Evolutionary conservation across 75 land plant genomes (phyloP).

Genomic region (Selaginella moellendorffii): DNA sequence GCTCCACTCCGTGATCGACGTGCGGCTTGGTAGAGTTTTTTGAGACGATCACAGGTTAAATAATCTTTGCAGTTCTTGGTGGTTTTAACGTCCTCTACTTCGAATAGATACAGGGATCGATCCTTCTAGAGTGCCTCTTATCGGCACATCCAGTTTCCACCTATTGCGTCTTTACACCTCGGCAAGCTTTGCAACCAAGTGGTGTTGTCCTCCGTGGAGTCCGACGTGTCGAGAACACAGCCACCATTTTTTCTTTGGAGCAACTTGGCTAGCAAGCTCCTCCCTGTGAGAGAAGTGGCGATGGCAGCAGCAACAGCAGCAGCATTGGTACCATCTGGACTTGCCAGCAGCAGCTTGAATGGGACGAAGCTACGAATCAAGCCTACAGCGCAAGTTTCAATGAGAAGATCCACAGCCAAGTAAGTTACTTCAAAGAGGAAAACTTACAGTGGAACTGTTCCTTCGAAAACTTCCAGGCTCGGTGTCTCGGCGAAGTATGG

Average conservation of each 20-base stretch:
- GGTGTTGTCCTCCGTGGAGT: neutral
- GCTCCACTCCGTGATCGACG: no score
- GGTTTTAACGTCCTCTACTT: no score
- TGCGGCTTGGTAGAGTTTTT: no score
- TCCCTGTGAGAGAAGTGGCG: neutral
- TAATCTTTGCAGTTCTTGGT: no score
- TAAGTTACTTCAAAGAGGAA: neutral
- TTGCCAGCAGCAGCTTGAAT: slow-evolving; percentile 15
- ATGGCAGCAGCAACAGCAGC: slow-evolving; percentile 9
- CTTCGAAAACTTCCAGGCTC: slow-evolving; percentile 20
- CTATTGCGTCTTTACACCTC: neutral
- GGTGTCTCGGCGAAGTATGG: slow-evolving; percentile 88
- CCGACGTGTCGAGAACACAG: neutral
- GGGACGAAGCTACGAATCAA: slow-evolving; percentile 18
- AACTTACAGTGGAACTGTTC: slow-evolving; percentile 14
- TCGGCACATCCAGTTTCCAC: neutral
- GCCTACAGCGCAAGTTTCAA: slow-evolving; percentile 2
- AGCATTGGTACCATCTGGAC: slow-evolving; percentile 8
- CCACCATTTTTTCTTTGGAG: neutral
- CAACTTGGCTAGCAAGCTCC: no score
- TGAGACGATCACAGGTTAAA: no score
- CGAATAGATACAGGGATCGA: no score
- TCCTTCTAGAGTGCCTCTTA: neutral
- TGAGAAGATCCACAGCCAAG: no score
- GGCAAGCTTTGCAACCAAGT: neutral